Evolutionary conservation across 1,284 basidiomycete species (phyloP).

Genomic region (Tilletia caries): DNA sequence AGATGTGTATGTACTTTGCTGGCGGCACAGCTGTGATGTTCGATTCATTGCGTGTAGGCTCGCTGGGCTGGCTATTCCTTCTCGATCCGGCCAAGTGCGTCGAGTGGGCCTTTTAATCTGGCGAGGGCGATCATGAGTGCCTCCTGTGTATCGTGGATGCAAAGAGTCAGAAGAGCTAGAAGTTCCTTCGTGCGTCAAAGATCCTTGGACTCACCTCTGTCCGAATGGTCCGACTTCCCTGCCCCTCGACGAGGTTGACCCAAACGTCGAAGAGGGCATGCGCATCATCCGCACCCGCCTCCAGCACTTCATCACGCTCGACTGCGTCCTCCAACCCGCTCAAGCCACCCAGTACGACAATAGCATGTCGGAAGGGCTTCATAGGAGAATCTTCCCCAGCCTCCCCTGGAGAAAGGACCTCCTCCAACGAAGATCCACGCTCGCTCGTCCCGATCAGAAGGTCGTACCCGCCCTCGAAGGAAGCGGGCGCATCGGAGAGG

Average conservation of each 20-base stretch:
- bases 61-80: too few species aligned
- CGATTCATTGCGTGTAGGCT: too few species aligned
- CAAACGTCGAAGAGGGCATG: slow-evolving; percentile 49
- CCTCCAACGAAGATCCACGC: slow-evolving; percentile 35
- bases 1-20: too few species aligned
- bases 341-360: slow-evolving; percentile 49
- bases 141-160: slow-evolving; percentile 21
- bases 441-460: slow-evolving; percentile 51
- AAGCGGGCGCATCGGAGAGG: slow-evolving; percentile 26
- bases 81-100: slow-evolving; percentile 8
- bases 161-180: not conserved
- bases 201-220: slow-evolving; percentile 32
- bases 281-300: slow-evolving; percentile 40
- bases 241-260: slow-evolving; percentile 48
- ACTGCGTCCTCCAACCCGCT: slow-evolving; percentile 49
- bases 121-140: slow-evolving; percentile 41
- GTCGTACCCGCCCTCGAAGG: slow-evolving; percentile 34
- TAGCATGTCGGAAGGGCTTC: slow-evolving; percentile 31
- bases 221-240: slow-evolving; percentile 49
- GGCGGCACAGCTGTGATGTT: too few species aligned
- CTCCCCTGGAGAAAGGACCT: not conserved
- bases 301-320: slow-evolving; percentile 38
- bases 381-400: slow-evolving; percentile 15
- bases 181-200: not conserved
- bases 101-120: slow-evolving; percentile 29